These are phyloP conservation scores for Microbotryomycetes sp. DNA, from an alignment of 1,284 basidiomycete species.

Conservation along the genomic window DNA sequence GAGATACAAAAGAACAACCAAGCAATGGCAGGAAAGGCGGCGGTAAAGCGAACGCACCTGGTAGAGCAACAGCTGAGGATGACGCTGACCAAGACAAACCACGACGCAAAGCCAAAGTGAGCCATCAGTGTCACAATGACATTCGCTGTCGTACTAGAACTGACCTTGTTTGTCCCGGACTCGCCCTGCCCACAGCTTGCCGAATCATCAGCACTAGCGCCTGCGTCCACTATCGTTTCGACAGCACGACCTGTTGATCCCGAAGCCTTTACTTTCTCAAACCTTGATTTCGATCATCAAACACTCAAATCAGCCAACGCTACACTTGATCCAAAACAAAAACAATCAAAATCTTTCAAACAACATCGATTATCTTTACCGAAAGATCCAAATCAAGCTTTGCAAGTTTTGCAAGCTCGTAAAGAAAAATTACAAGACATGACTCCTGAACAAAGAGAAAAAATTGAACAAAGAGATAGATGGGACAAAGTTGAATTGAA, in stretches of 20 bases:
- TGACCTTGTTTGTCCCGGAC: conserved; percentile 50
- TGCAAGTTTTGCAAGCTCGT: conserved; percentile 65
- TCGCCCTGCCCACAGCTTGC: conserved; percentile 36
- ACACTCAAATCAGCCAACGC: conserved; percentile 30
- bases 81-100: conserved; percentile 23
- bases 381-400: conserved; percentile 74
- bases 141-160: background rate
- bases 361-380: conserved; percentile 54
- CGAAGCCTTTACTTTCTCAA: conserved; percentile 64
- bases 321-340: conserved; percentile 9
- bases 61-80: background rate
- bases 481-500: conserved; percentile 82
- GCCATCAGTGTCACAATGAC: conserved; percentile 4
- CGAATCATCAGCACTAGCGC: conserved; percentile 36
- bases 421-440: conserved; percentile 65
- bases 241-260: conserved; percentile 47
- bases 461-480: conserved; percentile 65
- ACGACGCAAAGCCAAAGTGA: conserved; percentile 25
- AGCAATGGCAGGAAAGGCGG: conserved; percentile 40
- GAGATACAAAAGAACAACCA: conserved; percentile 46
- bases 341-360: conserved; percentile 42
- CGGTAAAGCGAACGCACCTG: conserved; percentile 19
- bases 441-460: conserved; percentile 70
- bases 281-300: conserved; percentile 49
- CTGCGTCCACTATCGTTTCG: conserved; percentile 21